Conservation (phyloP, 768 basidiomycete genomes). For the Kwoniella bestiolae region DNA sequence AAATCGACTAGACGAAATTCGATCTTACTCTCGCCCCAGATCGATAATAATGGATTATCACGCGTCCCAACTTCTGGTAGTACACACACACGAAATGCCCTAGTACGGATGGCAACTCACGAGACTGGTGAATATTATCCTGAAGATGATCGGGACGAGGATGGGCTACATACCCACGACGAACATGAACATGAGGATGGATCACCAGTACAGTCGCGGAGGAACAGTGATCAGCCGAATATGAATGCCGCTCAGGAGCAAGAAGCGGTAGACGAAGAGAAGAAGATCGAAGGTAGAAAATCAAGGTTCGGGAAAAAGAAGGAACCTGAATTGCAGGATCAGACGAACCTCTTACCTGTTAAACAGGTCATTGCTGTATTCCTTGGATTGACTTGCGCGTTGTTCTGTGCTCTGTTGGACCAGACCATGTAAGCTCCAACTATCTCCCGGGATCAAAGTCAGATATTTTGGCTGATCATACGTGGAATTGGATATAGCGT, state of each 20-base stretch:
- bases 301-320: slow-evolving; percentile 32
- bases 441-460: background rate
- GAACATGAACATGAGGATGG: slow-evolving; percentile 39
- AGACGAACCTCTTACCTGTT: slow-evolving; percentile 74
- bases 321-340: slow-evolving; percentile 65
- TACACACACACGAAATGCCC: slow-evolving; percentile 41
- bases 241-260: background rate
- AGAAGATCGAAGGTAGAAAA: slow-evolving; percentile 23
- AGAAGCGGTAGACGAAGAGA: slow-evolving; percentile 17
- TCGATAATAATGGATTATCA: slow-evolving; percentile 1
- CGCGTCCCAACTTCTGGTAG: slow-evolving; percentile 11
- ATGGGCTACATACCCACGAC: slow-evolving; percentile 28
- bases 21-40: slow-evolving; percentile 1
- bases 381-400: slow-evolving; percentile 66
- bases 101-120: slow-evolving; percentile 50
- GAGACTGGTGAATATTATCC: slow-evolving; percentile 40
- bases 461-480: background rate
- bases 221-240: background rate
- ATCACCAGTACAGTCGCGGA: background rate
- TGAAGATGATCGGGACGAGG: slow-evolving; percentile 12
- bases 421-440: slow-evolving; percentile 64
- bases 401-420: slow-evolving; percentile 68
- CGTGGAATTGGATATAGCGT: slow-evolving; percentile 54
- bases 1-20: slow-evolving; percentile 2
- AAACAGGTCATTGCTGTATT: slow-evolving; percentile 69